Conservation (phyloP, 148 eudicot species). For the Fagopyrum homotropicum region DNA sequence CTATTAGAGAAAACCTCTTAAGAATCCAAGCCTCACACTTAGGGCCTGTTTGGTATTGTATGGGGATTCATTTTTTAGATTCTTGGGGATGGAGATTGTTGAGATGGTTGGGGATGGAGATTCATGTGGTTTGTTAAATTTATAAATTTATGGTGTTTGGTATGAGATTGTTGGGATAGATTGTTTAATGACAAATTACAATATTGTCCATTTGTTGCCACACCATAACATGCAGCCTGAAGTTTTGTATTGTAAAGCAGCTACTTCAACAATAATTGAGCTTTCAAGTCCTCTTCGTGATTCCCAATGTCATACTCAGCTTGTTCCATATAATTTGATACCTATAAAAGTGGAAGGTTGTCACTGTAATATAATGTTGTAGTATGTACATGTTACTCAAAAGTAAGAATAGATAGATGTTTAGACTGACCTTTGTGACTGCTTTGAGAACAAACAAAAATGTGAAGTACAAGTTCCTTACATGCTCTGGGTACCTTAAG, state of each 20-base stretch:
- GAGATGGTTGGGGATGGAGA: too few relatives aligned
- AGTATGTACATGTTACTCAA: neutral
- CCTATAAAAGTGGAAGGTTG: conserved; percentile 30
- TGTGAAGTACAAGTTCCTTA: conserved; percentile 82
- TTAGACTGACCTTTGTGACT: conserved; percentile 62
- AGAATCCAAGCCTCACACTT: too few relatives aligned
- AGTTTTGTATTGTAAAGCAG: conserved; percentile 68
- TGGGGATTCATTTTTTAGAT: too few relatives aligned
- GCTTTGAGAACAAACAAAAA: conserved; percentile 94
- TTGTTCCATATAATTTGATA: conserved; percentile 78
- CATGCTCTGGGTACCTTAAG: conserved; percentile 77
- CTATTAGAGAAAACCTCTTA: too few relatives aligned
- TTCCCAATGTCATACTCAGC: conserved; percentile 96
- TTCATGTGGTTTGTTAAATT: too few relatives aligned
- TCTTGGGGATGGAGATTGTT: too few relatives aligned
- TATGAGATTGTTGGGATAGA: too few relatives aligned
- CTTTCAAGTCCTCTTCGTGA: conserved; percentile 70
- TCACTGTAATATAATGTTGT: too few relatives aligned
- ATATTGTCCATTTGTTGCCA: too few relatives aligned
- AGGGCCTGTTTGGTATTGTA: too few relatives aligned
- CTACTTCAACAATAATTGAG: conserved; percentile 74
- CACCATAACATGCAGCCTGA: conserved; percentile 77
- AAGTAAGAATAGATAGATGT: neutral
- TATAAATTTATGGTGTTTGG: too few relatives aligned
- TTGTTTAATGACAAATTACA: too few relatives aligned